Conservation (phyloP, 305 asterid genomes). For the Fraxinus floribunda region DNA sequence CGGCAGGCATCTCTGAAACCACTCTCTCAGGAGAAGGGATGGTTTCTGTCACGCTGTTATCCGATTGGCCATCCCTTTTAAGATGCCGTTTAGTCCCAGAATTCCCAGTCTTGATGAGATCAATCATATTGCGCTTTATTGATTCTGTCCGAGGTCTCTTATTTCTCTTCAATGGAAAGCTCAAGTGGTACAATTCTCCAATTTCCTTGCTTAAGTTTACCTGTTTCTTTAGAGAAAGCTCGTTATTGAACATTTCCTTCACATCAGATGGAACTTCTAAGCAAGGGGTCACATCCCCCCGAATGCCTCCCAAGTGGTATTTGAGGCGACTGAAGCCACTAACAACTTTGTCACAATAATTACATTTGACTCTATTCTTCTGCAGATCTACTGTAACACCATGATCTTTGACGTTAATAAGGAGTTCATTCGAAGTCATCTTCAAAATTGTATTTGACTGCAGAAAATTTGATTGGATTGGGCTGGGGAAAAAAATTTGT, state of each 20-base stretch:
- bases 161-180: slow-evolving; percentile 33
- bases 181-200: slow-evolving; percentile 15
- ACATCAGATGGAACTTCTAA: slow-evolving; percentile 13
- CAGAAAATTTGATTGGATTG: background rate
- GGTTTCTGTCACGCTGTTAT: slow-evolving; percentile 9
- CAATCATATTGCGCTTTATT: background rate
- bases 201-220: slow-evolving; percentile 22
- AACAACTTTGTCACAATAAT: slow-evolving; percentile 29
- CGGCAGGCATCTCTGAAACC: slow-evolving; percentile 2
- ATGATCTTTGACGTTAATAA: slow-evolving; percentile 12
- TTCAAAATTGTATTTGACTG: background rate
- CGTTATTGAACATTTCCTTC: slow-evolving; percentile 21
- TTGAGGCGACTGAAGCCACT: slow-evolving; percentile 26
- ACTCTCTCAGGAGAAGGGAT: background rate
- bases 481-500: background rate
- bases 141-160: background rate
- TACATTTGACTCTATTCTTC: slow-evolving; percentile 16
- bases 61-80: slow-evolving; percentile 5
- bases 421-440: background rate
- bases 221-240: slow-evolving; percentile 25
- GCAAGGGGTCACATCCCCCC: slow-evolving; percentile 29
- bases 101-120: slow-evolving; percentile 10
- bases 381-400: slow-evolving; percentile 26
- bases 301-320: slow-evolving; percentile 29
- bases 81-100: slow-evolving; percentile 2